These are phyloP conservation scores for Theobroma grandiflorum DNA, from an alignment of 441 rosid species.

Conservation along the genomic window DNA sequence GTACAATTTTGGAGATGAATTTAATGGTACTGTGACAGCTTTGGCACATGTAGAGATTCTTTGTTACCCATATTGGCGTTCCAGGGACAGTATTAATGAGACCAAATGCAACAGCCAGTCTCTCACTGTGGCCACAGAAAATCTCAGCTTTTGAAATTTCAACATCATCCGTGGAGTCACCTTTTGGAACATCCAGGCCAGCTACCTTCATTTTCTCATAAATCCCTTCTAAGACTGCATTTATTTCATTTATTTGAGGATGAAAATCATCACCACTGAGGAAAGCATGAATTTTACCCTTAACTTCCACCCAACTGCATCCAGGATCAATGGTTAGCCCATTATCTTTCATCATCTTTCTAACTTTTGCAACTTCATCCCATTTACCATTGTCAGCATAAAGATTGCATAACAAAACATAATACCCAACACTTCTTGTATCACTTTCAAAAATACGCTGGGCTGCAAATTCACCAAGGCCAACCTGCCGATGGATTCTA, in stretches of 20 bases:
- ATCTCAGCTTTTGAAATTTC: conserved; percentile 75
- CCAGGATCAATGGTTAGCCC: conserved; percentile 87
- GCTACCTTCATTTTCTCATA: conserved; percentile 71
- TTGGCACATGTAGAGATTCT: conserved; percentile 86
- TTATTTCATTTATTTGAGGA: conserved; percentile 74
- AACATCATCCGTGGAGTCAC: conserved; percentile 43
- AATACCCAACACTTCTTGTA: conserved; percentile 67
- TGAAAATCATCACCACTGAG: conserved; percentile 76
- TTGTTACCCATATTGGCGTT: conserved; percentile 85
- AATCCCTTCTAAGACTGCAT: conserved; percentile 69
- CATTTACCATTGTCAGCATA: conserved; percentile 77
- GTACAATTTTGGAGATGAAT: conserved; percentile 82
- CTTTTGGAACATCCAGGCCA: conserved; percentile 43
- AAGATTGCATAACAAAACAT: conserved; percentile 71
- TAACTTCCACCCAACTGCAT: conserved; percentile 95
- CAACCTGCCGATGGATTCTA: conserved; percentile 65
- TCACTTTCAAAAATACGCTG: conserved; percentile 66
- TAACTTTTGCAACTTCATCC: conserved; percentile 78
- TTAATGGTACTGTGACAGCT: conserved; percentile 74
- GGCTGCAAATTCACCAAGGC: conserved; percentile 89
- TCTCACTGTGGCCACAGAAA: conserved; percentile 96
- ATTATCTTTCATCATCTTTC: conserved; percentile 74
- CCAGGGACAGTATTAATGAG: conserved; percentile 90
- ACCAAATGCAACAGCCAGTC: conserved; percentile 76
- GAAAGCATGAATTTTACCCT: conserved; percentile 91